Evolutionary conservation across 148 eudicot genomes (phyloP).

Genomic region (Cornus kousa): DNA sequence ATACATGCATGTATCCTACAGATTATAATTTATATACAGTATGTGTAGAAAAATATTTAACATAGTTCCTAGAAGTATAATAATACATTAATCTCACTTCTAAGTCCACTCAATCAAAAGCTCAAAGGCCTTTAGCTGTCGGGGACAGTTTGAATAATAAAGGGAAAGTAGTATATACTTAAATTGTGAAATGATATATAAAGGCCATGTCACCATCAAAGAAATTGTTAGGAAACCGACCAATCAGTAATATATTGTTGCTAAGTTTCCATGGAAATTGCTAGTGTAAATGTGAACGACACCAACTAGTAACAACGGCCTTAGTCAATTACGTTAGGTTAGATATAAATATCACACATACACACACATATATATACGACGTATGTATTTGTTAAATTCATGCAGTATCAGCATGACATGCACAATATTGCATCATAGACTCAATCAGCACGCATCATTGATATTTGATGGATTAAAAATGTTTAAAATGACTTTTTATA

Average conservation of each 20-base stretch:
- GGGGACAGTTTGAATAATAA: background rate
- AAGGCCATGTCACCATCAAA: background rate
- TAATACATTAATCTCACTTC: background rate
- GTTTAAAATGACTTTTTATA: no score
- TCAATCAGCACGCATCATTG: background rate
- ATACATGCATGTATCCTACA: no score
- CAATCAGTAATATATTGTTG: background rate
- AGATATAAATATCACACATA: background rate
- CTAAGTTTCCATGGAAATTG: background rate
- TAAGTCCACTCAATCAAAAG: background rate
- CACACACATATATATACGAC: no score
- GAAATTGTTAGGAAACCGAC: background rate
- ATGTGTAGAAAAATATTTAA: no score
- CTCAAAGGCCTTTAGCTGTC: background rate
- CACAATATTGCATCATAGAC: background rate
- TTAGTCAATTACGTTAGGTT: background rate
- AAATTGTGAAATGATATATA: no score
- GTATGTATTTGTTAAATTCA: no score
- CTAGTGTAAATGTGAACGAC: background rate
- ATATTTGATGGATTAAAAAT: no score
- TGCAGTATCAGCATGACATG: conserved; percentile 1
- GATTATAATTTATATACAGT: no score
- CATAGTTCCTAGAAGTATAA: no score
- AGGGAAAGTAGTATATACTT: no score
- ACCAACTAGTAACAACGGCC: background rate